Percentiles rank a stretch among this genome's conserved stretches.
Conservation (phyloP, 192 early-diverging fungal genomes). For the Mortierella antarctica region DNA sequence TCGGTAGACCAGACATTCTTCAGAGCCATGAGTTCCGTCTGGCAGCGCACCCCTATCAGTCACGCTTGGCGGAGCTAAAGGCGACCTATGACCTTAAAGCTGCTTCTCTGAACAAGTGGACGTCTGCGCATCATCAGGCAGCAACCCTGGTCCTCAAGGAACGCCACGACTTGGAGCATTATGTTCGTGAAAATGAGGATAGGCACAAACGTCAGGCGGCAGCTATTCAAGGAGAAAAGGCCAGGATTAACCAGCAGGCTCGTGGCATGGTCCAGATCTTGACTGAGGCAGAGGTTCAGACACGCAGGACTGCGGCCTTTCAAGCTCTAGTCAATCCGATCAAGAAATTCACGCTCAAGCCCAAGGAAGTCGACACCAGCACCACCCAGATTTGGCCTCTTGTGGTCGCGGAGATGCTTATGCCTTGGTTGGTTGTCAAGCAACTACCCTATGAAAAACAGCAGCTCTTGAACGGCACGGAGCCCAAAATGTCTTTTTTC, state of each 20-base stretch:
- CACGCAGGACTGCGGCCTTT: no score
- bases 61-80: slow-evolving; percentile 2
- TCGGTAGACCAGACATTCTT: background rate
- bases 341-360: slow-evolving; percentile 5
- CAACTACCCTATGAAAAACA: slow-evolving; percentile 19
- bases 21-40: slow-evolving; percentile 15
- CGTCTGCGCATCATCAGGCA: background rate
- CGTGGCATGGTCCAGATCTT: background rate
- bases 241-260: background rate
- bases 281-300: slow-evolving; percentile 1
- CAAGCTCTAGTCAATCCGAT: no score
- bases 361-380: background rate
- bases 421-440: slow-evolving; percentile 22
- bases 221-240: slow-evolving; percentile 10
- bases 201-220: background rate
- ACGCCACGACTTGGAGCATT: background rate
- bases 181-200: background rate
- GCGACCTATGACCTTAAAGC: background rate
- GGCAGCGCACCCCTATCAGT: background rate
- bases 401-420: slow-evolving; percentile 36
- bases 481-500: background rate
- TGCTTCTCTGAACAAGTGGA: slow-evolving; percentile 4
- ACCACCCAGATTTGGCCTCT: slow-evolving; percentile 14
- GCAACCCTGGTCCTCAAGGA: background rate
- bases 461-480: background rate